These are phyloP conservation scores for Daldinia caldariorum DNA, from an alignment of 495 filamentous ascomycete species.

Conservation along the genomic window DNA sequence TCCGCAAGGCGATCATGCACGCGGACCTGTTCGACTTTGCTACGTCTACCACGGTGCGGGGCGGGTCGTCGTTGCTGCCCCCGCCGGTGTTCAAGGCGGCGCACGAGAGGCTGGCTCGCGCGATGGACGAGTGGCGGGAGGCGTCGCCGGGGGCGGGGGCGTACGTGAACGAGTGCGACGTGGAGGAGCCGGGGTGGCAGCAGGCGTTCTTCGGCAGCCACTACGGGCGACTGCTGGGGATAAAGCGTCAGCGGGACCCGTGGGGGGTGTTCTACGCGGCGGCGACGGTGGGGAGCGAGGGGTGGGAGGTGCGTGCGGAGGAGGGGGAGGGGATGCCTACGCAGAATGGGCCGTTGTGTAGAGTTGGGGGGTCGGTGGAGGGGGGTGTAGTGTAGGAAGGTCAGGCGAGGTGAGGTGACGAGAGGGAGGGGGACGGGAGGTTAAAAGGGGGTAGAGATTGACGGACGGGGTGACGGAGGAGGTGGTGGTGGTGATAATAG, in stretches of 20 bases:
- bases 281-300: slow-evolving; percentile 64
- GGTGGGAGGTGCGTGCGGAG: slow-evolving; percentile 34
- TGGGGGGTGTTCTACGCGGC: slow-evolving; percentile 64
- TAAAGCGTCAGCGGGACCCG: slow-evolving; percentile 65
- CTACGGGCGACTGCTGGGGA: slow-evolving; percentile 55
- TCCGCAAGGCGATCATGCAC: slow-evolving; percentile 59
- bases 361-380: slow-evolving; percentile 5
- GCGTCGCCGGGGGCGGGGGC: slow-evolving; percentile 55
- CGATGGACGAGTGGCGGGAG: slow-evolving; percentile 42
- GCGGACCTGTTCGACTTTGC: slow-evolving; percentile 51
- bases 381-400: too few relatives aligned
- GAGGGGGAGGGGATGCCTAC: slow-evolving; percentile 43
- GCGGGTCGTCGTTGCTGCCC: background rate
- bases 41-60: slow-evolving; percentile 7
- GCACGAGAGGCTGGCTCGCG: slow-evolving; percentile 30
- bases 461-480: too few relatives aligned
- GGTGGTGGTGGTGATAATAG: background rate
- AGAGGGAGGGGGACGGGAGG: background rate
- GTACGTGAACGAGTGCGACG: slow-evolving; percentile 64
- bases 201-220: slow-evolving; percentile 67
- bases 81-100: slow-evolving; percentile 25
- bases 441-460: background rate
- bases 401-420: slow-evolving; percentile 4
- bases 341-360: slow-evolving; percentile 45
- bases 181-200: slow-evolving; percentile 71